Percentiles rank a stretch among this genome's conserved stretches.
Conservation (phyloP, 768 basidiomycete genomes). For the Lanmaoa rubissima region DNA sequence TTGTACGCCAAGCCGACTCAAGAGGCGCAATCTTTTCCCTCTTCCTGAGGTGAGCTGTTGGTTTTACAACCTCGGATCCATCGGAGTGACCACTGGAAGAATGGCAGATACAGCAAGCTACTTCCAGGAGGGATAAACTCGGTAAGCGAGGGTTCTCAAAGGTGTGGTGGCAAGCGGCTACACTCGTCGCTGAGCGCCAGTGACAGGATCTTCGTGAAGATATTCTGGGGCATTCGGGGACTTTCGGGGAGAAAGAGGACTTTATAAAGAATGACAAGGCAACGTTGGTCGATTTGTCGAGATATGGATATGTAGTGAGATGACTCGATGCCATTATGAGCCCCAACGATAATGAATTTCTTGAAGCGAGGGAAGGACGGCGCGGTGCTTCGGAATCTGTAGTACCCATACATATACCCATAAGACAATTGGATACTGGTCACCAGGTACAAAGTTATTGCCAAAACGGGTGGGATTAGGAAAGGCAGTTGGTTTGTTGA, state of each 20-base stretch:
- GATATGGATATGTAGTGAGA: no score
- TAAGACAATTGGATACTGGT: no score
- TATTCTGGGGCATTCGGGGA: no score
- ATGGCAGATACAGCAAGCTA: background rate
- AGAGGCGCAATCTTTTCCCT: background rate
- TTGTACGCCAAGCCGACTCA: background rate
- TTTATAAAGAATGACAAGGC: no score
- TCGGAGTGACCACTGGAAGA: background rate
- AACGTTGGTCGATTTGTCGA: no score
- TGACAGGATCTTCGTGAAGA: no score
- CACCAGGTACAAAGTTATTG: background rate
- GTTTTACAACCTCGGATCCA: background rate
- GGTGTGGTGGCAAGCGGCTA: background rate
- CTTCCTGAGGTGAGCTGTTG: background rate
- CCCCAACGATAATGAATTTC: no score
- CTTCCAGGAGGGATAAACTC: background rate
- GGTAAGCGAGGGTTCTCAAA: background rate
- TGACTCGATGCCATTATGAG: no score
- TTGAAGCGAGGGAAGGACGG: no score
- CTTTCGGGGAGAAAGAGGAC: no score
- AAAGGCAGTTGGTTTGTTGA: conserved; percentile 9
- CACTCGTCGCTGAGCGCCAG: no score
- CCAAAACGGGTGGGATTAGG: conserved; percentile 14
- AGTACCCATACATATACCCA: background rate
- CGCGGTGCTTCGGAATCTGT: no score